Percentiles rank a stretch among this genome's conserved stretches.
Evolutionary conservation across 1,139 yeast genomes (phyloP).

Genomic region (Hanseniaspora uvarum): DNA sequence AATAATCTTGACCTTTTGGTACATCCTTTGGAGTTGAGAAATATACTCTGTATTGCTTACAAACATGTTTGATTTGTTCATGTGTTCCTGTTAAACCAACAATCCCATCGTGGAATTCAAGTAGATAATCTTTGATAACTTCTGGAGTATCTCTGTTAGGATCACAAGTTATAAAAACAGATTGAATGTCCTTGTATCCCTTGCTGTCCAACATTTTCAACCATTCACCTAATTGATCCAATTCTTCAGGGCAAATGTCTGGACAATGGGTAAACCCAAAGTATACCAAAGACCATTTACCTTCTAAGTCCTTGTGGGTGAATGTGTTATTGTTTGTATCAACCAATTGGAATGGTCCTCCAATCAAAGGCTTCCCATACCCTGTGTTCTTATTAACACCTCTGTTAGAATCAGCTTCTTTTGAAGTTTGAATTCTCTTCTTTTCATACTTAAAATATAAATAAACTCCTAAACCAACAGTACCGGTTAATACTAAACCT

Average conservation of each 20-base stretch:
- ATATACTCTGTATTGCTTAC: constrained; percentile 84
- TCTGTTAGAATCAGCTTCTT: constrained; percentile 72
- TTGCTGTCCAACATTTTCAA: constrained; percentile 50
- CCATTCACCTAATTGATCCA: constrained; percentile 80
- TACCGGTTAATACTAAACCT: constrained; percentile 56
- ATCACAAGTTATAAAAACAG: constrained; percentile 88
- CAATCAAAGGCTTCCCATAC: constrained; percentile 83
- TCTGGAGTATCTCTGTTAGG: constrained; percentile 89
- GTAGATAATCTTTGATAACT: constrained; percentile 62
- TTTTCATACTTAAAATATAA: constrained; percentile 63
- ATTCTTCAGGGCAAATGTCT: constrained; percentile 94
- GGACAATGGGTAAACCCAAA: constrained; percentile 97
- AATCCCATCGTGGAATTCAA: constrained; percentile 80
- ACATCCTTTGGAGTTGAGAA: constrained; percentile 91
- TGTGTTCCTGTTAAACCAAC: constrained; percentile 87
- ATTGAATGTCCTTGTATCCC: constrained; percentile 56
- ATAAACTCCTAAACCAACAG: constrained; percentile 61
- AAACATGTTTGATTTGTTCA: constrained; percentile 68
- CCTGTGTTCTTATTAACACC: constrained; percentile 33
- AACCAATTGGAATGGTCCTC: constrained; percentile 70
- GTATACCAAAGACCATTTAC: constrained; percentile 69
- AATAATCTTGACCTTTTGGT: constrained; percentile 89
- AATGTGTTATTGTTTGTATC: constrained; percentile 64
- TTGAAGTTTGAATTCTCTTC: constrained; percentile 59
- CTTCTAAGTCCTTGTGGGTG: constrained; percentile 65